A percentile compares a stretch with the other conserved stretches of the same genome.
Evolutionary conservation across 345 rosid species (phyloP).

Genomic region (Schrenkiella parvula): DNA sequence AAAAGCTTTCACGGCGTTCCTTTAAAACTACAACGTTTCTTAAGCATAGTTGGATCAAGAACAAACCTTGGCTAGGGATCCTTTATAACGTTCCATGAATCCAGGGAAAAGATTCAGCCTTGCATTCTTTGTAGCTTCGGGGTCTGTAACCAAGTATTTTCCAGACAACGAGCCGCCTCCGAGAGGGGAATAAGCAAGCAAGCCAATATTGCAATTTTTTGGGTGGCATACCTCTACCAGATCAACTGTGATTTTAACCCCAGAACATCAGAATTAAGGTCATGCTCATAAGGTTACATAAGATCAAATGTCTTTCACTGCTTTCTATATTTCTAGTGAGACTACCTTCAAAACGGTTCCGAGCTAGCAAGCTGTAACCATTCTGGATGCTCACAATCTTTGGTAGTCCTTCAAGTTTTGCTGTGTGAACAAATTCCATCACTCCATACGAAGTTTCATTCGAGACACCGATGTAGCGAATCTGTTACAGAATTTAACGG

Average conservation of each 20-base stretch:
- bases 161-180: constrained; percentile 74
- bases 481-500: constrained; percentile 35
- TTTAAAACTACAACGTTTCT: background rate
- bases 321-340: background rate
- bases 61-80: constrained; percentile 64
- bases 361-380: constrained; percentile 68
- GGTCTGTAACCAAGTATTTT: constrained; percentile 54
- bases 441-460: constrained; percentile 92
- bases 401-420: constrained; percentile 75
- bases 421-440: constrained; percentile 88
- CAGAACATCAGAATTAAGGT: background rate
- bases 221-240: constrained; percentile 93
- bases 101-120: constrained; percentile 82
- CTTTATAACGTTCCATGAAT: constrained; percentile 82
- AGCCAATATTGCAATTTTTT: constrained; percentile 73
- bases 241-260: constrained; percentile 52
- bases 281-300: background rate
- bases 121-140: constrained; percentile 68
- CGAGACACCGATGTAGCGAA: constrained; percentile 85
- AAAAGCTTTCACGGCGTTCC: background rate
- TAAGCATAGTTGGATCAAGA: background rate
- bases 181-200: constrained; percentile 82
- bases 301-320: background rate
- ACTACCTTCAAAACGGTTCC: constrained; percentile 63
- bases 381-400: constrained; percentile 94